Conservation (phyloP, 495 filamentous ascomycete genomes). For the Bryoglossum gracile region DNA sequence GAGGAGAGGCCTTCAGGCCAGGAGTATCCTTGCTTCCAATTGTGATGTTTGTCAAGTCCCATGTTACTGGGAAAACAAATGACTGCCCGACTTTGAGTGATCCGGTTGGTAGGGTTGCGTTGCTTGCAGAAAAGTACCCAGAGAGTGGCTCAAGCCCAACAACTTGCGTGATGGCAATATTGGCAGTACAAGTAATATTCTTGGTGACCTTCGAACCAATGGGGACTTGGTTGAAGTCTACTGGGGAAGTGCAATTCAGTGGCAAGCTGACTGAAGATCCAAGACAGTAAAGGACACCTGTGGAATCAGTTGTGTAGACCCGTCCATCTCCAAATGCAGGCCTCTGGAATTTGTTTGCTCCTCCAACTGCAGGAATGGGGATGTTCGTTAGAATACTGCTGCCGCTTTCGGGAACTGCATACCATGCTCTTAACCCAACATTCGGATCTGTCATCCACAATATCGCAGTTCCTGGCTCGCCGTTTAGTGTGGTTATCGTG, state of each 20-base stretch:
- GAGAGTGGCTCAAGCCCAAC: slow-evolving; percentile 22
- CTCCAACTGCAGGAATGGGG: slow-evolving; percentile 17
- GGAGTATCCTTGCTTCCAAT: slow-evolving; percentile 26
- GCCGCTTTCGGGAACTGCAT: slow-evolving; percentile 26
- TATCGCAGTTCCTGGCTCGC: slow-evolving; percentile 30
- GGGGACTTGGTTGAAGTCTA: slow-evolving; percentile 37
- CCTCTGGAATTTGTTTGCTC: slow-evolving; percentile 24
- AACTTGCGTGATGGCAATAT: slow-evolving; percentile 28
- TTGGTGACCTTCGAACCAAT: slow-evolving; percentile 24
- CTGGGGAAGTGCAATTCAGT: slow-evolving; percentile 32
- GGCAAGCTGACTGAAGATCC: slow-evolving; percentile 37
- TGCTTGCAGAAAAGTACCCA: slow-evolving; percentile 24
- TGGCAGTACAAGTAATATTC: slow-evolving; percentile 30
- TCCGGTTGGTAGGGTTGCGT: slow-evolving; percentile 28
- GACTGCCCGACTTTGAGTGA: slow-evolving; percentile 22
- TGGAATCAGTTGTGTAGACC: slow-evolving; percentile 36
- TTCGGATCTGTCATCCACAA: slow-evolving; percentile 35
- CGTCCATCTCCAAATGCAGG: slow-evolving; percentile 33
- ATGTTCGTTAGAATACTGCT: slow-evolving; percentile 21
- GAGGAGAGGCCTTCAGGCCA: slow-evolving; percentile 26
- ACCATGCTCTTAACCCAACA: slow-evolving; percentile 30
- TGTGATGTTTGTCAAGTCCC: slow-evolving; percentile 29
- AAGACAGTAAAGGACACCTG: slow-evolving; percentile 33
- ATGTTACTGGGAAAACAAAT: slow-evolving; percentile 32
- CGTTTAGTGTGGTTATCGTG: slow-evolving; percentile 36